These are phyloP conservation scores for Flaveria brownii DNA, from an alignment of 129 eudicot species.

Conservation along the genomic window DNA sequence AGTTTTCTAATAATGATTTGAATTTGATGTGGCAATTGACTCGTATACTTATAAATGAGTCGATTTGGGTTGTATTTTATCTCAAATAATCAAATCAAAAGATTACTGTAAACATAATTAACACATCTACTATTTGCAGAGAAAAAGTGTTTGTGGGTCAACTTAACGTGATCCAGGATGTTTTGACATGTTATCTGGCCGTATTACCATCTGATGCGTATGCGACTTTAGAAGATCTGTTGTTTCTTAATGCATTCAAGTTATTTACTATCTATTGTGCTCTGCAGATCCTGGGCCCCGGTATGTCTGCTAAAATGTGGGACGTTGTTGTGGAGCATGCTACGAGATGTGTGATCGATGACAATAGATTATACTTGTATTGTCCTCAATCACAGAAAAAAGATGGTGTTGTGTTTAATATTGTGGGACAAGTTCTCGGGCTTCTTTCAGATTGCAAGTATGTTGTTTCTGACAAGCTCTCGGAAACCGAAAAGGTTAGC, in stretches of 20 bases:
- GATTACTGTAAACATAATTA: background rate
- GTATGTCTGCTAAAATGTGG: slow-evolving; percentile 96
- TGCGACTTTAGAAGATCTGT: background rate
- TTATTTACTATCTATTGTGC: background rate
- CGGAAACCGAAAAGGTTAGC: slow-evolving; percentile 72
- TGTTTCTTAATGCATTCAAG: background rate
- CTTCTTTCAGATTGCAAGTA: slow-evolving; percentile 57
- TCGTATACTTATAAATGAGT: background rate
- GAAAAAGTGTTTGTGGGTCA: background rate
- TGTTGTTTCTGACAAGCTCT: slow-evolving; percentile 48
- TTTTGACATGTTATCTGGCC: no score
- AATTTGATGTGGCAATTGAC: background rate
- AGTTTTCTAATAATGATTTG: background rate
- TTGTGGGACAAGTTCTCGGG: slow-evolving; percentile 79
- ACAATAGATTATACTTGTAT: slow-evolving; percentile 54
- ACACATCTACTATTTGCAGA: background rate
- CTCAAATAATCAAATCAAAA: background rate
- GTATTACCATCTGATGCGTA: background rate
- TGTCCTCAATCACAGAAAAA: slow-evolving; percentile 46
- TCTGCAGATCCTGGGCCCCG: slow-evolving; percentile 78
- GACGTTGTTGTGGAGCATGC: slow-evolving; percentile 88
- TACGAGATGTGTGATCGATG: slow-evolving; percentile 68
- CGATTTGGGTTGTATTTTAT: background rate
- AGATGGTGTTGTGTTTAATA: slow-evolving; percentile 73
- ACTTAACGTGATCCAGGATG: background rate